Evolutionary conservation across 306 rosid genomes (phyloP), one percentile per base, ranked within the genome.

Genomic region (Medicago lupulina): DNA sequence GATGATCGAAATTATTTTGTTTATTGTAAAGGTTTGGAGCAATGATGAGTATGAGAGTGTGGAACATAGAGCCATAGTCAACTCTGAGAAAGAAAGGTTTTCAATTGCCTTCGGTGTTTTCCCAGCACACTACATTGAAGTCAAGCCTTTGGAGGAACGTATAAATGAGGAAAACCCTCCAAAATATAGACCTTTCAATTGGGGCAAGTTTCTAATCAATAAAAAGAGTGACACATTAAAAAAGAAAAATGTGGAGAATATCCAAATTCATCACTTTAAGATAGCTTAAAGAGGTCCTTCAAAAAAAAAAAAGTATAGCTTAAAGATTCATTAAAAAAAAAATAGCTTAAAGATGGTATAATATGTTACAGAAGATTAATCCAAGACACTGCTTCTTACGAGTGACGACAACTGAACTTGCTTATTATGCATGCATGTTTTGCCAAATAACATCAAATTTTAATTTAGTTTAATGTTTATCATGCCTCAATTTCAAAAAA

Each of bases 31-130:
- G 96, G 97, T 93, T 71, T 93, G 96, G 98, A 90, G 92, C 85
- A 93, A 90, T 76, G 97, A 85, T 9, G 76, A 67, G 2, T 93
- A 91, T 44, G 89, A 91, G 83, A 90, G 95, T 41, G 90, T 86
- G 77, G 96, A 93, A 64, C 98, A 93, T 74, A 79, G 97, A 25
- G 98, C 50, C 67, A 82, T 81, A 75, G 97, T 90, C 74, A 93
- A 93, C 41, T 74, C 79, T 11, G 86, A 47, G 76, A 90, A 68
- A 75, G 95, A 85, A 40, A 89, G 96, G 85, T 77, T 85, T 79
- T 93, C 98, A 0, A 59, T 93, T 67, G 95, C 98, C 0, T 89
- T 43, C 71, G 86, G 86, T 83, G 69, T 90, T 44, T 51, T 53
- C 67, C 94, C 96, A 0, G 83, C 89, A 3, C 88, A 84, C n/a